These are phyloP conservation scores for Magnolia officinalis DNA, from an alignment of 164 flowering plant genomes.

Conservation along the genomic window DNA sequence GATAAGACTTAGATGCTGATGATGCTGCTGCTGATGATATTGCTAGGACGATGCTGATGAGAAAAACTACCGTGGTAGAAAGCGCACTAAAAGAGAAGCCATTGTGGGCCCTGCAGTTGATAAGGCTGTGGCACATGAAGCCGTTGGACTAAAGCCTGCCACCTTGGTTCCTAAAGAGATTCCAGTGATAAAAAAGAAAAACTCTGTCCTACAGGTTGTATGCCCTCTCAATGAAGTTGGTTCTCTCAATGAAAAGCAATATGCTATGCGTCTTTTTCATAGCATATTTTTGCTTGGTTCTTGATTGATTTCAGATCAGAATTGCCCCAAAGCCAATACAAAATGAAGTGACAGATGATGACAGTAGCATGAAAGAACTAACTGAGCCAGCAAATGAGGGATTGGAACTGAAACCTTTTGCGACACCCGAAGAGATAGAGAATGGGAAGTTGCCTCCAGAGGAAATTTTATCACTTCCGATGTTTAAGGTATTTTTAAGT, in stretches of 20 bases:
- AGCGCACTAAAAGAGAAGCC: conserved; percentile 57
- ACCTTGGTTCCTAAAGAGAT: conserved; percentile 82
- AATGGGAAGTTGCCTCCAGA: conserved; percentile 85
- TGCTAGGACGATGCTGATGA: conserved; percentile 37
- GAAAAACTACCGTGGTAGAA: conserved; percentile 28
- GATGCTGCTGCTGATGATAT: background rate
- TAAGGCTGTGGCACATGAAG: conserved; percentile 85
- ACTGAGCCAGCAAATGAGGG: conserved; percentile 32
- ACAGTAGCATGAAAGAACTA: conserved; percentile 18
- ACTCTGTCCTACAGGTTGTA: conserved; percentile 70
- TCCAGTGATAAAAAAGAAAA: conserved; percentile 82
- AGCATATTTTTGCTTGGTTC: background rate
- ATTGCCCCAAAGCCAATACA: conserved; percentile 55
- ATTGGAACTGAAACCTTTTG: conserved; percentile 37
- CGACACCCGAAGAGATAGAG: conserved; percentile 65
- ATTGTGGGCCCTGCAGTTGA: conserved; percentile 92
- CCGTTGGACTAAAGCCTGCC: conserved; percentile 80
- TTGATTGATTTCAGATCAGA: conserved; percentile 57
- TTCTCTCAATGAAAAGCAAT: background rate
- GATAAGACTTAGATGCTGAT: background rate
- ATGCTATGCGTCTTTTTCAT: background rate
- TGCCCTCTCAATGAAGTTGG: background rate
- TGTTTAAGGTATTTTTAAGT: conserved; percentile 72
- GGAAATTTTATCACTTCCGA: conserved; percentile 90
- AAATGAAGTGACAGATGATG: conserved; percentile 38